Percentiles rank a stretch among this genome's conserved stretches.
Conservation (phyloP, 1,139 yeast species). For the Geotrichum fermentans region DNA sequence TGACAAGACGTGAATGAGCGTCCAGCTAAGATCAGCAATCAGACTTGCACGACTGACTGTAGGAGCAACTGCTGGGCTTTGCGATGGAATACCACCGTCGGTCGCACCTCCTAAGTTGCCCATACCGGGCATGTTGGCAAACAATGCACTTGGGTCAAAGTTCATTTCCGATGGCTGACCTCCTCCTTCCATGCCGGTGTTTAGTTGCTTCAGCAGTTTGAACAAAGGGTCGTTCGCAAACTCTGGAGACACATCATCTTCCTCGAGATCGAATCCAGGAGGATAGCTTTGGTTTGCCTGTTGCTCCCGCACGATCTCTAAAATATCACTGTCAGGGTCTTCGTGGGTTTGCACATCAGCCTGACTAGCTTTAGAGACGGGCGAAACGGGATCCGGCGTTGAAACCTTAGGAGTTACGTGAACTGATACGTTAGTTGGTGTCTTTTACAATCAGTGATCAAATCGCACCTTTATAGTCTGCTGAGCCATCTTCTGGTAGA, state of each 20-base stretch:
- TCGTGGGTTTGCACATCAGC: background rate
- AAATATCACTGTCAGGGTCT: slow-evolving; percentile 17
- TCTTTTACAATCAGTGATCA: background rate
- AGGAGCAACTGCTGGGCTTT: slow-evolving; percentile 6
- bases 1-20: slow-evolving; percentile 12
- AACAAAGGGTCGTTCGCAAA: slow-evolving; percentile 20
- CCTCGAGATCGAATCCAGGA: slow-evolving; percentile 12
- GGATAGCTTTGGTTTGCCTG: slow-evolving; percentile 1
- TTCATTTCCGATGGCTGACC: slow-evolving; percentile 4
- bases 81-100: background rate
- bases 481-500: slow-evolving; percentile 9
- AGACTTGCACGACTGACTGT: slow-evolving; percentile 4
- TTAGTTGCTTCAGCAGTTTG: slow-evolving; percentile 17
- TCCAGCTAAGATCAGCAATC: slow-evolving; percentile 14
- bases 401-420: no score
- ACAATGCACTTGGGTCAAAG: slow-evolving; percentile 16
- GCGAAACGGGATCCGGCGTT: no score
- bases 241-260: slow-evolving; percentile 18
- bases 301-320: slow-evolving; percentile 11
- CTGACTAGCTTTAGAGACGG: no score
- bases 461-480: slow-evolving; percentile 13
- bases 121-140: slow-evolving; percentile 20
- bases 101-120: slow-evolving; percentile 9
- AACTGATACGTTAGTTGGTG: no score
- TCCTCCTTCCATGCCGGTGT: slow-evolving; percentile 9